Evolutionary conservation across 139 green algal genomes (phyloP), one percentile per base, ranked within the genome.

Genomic region (Eudorina sp.): DNA sequence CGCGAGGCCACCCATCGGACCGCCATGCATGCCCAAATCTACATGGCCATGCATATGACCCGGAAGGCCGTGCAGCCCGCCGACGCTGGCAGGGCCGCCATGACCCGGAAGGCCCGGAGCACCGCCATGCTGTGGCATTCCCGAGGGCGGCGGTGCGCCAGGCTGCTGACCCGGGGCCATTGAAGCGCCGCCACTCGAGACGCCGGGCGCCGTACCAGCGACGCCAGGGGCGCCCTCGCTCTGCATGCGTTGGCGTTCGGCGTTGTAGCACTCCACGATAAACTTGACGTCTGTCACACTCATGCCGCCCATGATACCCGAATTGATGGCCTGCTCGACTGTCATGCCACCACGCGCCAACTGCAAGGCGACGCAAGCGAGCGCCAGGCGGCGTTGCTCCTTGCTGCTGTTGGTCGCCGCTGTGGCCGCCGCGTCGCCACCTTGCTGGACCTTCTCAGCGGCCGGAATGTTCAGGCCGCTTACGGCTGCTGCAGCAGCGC

Each of bases 241-340:
- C 40, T 58, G 73, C 87, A 89, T 90, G 48, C 90, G 90, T 66
- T 84, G 73, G 18, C 87, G 72, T 64, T 93, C 88, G 1, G 88
- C 88, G 46, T 93, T 92, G 84, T 92, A 92, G 74, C 87, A 90
- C 80, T 93, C 90, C 2, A 93, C 90, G 53, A 93, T 93, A 82
- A 93, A 93, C 41, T 74, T 81, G 43, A 93, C 90, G 31, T 93
- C 90, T 0, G 87, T 92, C 19, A 92, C 90, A 53, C 79, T 90
- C 90, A 94, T 92, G 75, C 90, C 88, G 31, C 90, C 92, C 90
- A 94, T 93, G 82, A 94, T 93, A 85, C 90, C 92, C 21, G 77
- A 91, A 43, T 93, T 87, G 53, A 94, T 93, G 19, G 90, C 90
- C 78, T 93, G 90, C 78, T 93, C 88, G 0, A 93, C 88, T 8